Conservation (phyloP, 768 basidiomycete species). For the Gloeopeniophorella convolvens region DNA sequence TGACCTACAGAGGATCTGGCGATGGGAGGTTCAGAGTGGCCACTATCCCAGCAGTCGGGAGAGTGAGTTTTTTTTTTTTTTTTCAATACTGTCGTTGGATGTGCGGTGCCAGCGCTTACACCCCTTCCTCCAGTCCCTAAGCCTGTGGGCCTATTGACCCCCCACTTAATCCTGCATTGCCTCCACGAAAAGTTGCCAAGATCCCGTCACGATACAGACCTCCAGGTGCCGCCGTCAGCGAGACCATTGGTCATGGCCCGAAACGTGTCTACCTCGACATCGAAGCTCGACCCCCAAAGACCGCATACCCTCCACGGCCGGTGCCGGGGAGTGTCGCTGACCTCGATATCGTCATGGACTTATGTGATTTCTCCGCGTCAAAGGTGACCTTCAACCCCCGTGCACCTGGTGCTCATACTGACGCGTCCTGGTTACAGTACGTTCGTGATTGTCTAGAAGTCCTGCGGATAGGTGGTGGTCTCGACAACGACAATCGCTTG, state of each 20-base stretch:
- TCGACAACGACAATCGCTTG: constrained; percentile 74
- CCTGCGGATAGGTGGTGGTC: constrained; percentile 80
- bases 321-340: constrained; percentile 80
- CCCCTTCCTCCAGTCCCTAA: constrained; percentile 53
- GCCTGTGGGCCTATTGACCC: constrained; percentile 49
- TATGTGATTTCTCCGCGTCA: constrained; percentile 82
- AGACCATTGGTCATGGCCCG: constrained; percentile 68
- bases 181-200: constrained; percentile 42
- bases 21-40: constrained; percentile 91
- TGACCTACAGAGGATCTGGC: constrained; percentile 88
- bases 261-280: constrained; percentile 74
- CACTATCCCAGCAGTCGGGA: constrained; percentile 83
- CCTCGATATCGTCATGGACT: constrained; percentile 84
- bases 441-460: constrained; percentile 98
- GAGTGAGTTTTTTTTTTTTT: constrained; percentile 44
- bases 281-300: constrained; percentile 49
- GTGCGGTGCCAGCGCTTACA: constrained; percentile 3
- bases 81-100: not conserved
- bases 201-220: constrained; percentile 44
- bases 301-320: constrained; percentile 86
- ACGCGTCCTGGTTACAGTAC: constrained; percentile 44
- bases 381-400: constrained; percentile 41
- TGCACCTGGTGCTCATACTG: constrained; percentile 11
- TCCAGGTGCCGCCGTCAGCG: constrained; percentile 41
- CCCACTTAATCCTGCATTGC: constrained; percentile 70